These are phyloP conservation scores for Arachis monticola DNA, from an alignment of 331 rosid genomes.

Conservation along the genomic window DNA sequence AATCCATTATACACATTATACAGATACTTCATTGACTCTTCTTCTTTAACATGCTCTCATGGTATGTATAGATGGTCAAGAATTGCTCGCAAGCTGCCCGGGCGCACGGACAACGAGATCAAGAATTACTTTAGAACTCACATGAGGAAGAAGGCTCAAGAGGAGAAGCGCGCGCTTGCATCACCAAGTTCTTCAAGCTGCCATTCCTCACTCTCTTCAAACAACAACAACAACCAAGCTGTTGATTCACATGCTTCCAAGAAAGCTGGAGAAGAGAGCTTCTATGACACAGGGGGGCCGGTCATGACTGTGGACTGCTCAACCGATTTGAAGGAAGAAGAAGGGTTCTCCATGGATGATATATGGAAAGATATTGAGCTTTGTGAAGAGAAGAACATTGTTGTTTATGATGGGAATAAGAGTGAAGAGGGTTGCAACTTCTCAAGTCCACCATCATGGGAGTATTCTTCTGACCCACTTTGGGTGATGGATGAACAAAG, in stretches of 20 bases:
- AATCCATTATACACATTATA: too few species aligned
- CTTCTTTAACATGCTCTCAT: too few species aligned
- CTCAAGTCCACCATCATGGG: conserved; percentile 62
- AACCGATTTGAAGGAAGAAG: conserved; percentile 39
- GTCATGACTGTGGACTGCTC: conserved; percentile 29
- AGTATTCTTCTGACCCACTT: conserved; percentile 57
- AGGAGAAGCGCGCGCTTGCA: conserved; percentile 53
- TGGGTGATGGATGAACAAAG: conserved; percentile 73
- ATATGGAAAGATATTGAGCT: conserved; percentile 88
- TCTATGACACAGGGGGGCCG: conserved; percentile 74
- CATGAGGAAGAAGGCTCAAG: conserved; percentile 93
- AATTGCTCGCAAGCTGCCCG: conserved; percentile 89
- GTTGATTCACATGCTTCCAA: conserved; percentile 51
- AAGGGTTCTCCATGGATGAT: conserved; percentile 74
- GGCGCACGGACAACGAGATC: conserved; percentile 96
- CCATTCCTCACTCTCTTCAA: conserved; percentile 54
- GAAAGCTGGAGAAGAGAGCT: conserved; percentile 66
- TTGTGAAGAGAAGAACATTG: conserved; percentile 55
- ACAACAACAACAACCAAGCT: conserved; percentile 51
- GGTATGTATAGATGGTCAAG: conserved; percentile 74
- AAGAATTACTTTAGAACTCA: conserved; percentile 97
- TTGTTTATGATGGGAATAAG: conserved; percentile 39
- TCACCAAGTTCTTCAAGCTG: conserved; percentile 54
- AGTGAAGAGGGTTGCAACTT: conserved; percentile 54
- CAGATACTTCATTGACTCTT: too few species aligned